A percentile compares a stretch with the other conserved stretches of the same genome.
These are phyloP conservation scores for Mycena maculata DNA, from an alignment of 768 basidiomycete genomes.

Conservation along the genomic window DNA sequence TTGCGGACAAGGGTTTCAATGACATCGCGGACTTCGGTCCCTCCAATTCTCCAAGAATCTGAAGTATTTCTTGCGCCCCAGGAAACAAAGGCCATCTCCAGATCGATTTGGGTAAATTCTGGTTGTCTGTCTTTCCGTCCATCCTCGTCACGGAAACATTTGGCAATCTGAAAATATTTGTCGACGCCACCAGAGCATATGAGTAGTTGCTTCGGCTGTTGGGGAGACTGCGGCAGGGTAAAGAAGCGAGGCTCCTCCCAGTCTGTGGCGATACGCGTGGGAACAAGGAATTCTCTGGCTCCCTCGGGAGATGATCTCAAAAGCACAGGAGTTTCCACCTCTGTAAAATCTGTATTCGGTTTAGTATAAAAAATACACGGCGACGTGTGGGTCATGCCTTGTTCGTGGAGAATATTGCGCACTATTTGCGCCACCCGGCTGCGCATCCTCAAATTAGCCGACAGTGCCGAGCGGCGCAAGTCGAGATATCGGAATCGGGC, in stretches of 20 bases:
- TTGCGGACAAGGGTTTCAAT: conserved; percentile 79
- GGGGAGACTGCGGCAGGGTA: conserved; percentile 93
- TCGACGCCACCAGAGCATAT: conserved; percentile 92
- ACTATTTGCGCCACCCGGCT: conserved; percentile 85
- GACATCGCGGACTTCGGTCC: conserved; percentile 80
- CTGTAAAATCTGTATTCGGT: conserved; percentile 76
- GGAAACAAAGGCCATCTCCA: conserved; percentile 95
- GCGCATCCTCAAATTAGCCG: conserved; percentile 84
- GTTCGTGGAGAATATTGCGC: conserved; percentile 76
- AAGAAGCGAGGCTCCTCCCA: conserved; percentile 69
- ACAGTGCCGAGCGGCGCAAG: conserved; percentile 78
- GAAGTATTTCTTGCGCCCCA: conserved; percentile 66
- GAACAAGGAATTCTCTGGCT: conserved; percentile 93
- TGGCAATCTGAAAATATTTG: conserved; percentile 92
- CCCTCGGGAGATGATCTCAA: conserved; percentile 95
- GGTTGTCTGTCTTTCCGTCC: conserved; percentile 95
- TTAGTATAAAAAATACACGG: conserved; percentile 11
- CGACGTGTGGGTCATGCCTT: conserved; percentile 59
- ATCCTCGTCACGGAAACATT: conserved; percentile 96
- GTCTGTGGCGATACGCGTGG: conserved; percentile 66
- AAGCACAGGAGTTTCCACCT: conserved; percentile 93
- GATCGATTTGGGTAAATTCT: conserved; percentile 96
- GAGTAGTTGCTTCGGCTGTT: conserved; percentile 94
- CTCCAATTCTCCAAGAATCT: conserved; percentile 86
- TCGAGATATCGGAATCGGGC: conserved; percentile 90